Evolutionary conservation across 176 grass and related monocot genomes (phyloP).

Genomic region (Tillandsia leiboldiana): DNA sequence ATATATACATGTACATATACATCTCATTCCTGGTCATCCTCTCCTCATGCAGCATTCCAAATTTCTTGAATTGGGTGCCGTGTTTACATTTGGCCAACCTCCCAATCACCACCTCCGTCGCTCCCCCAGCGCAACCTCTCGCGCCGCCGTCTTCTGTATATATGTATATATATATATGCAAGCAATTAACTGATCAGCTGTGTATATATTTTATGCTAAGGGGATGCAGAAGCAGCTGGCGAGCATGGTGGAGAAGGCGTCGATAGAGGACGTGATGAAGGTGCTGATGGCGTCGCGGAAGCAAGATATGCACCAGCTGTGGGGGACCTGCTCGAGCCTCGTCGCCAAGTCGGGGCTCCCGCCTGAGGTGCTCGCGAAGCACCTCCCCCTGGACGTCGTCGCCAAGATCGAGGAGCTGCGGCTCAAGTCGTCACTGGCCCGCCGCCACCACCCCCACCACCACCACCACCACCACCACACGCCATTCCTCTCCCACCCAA

Average conservation of each 20-base stretch:
- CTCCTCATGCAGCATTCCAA: no score
- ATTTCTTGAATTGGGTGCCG: no score
- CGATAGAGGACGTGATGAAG: constrained; percentile 94
- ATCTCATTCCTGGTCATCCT: no score
- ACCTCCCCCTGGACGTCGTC: constrained; percentile 81
- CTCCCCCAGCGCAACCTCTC: neutral
- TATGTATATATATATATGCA: neutral
- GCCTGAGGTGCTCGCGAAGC: constrained; percentile 79
- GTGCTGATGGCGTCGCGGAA: constrained; percentile 85
- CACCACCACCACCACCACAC: constrained; percentile 16
- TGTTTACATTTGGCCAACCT: no score
- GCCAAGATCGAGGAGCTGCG: constrained; percentile 42
- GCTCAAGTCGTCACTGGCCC: constrained; percentile 23
- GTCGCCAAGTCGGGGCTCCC: constrained; percentile 86
- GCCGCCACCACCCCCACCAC: constrained; percentile 39
- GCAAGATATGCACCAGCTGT: constrained; percentile 75
- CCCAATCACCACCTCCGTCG: no score
- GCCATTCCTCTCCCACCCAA: constrained; percentile 21
- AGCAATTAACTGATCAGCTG: neutral
- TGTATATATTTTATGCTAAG: neutral
- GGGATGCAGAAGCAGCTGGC: constrained; percentile 71
- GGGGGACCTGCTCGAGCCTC: constrained; percentile 62
- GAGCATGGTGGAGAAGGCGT: constrained; percentile 91
- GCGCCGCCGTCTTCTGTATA: no score
- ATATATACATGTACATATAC: no score